Evolutionary conservation across 345 rosid species (phyloP).

Genomic region (Triadica sebifera): DNA sequence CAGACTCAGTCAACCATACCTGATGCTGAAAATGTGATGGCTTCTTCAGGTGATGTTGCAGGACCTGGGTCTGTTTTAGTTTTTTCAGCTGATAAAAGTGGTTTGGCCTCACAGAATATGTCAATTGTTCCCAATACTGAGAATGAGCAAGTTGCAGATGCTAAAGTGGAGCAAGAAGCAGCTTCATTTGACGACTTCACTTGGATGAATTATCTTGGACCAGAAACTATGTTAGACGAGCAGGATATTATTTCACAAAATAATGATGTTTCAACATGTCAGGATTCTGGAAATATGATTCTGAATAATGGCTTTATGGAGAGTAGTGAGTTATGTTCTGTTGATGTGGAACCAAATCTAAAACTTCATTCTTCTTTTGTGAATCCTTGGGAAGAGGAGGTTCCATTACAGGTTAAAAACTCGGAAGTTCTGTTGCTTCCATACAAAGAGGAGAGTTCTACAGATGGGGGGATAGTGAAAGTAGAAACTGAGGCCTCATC

Average conservation of each 20-base stretch:
- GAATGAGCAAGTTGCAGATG: conserved; percentile 34
- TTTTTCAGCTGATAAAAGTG: conserved; percentile 23
- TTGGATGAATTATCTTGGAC: conserved; percentile 52
- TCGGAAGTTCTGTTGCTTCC: conserved; percentile 78
- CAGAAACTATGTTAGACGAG: conserved; percentile 38
- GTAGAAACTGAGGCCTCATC: conserved; percentile 57
- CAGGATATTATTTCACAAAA: conserved; percentile 36
- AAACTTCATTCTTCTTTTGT: conserved; percentile 45
- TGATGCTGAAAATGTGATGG: conserved; percentile 21
- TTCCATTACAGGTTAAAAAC: conserved; percentile 54
- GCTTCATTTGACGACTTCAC: conserved; percentile 22
- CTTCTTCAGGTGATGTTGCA: conserved; percentile 33
- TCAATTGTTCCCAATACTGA: conserved; percentile 28
- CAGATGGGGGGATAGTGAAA: conserved; percentile 25
- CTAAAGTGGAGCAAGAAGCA: conserved; percentile 28
- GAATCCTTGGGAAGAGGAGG: conserved; percentile 70
- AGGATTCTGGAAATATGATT: conserved; percentile 27
- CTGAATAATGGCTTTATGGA: conserved; percentile 34
- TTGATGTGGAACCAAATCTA: conserved; percentile 34
- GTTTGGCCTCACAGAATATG: conserved; percentile 31
- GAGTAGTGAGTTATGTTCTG: conserved; percentile 26
- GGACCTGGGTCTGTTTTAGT: conserved; percentile 13
- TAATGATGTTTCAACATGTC: conserved; percentile 28
- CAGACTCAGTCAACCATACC: conserved; percentile 19
- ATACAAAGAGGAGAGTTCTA: conserved; percentile 54